Evolutionary conservation across 164 flowering plant genomes (phyloP), one percentile per base, ranked within the genome.

Genomic region (Aristolochia californica): DNA sequence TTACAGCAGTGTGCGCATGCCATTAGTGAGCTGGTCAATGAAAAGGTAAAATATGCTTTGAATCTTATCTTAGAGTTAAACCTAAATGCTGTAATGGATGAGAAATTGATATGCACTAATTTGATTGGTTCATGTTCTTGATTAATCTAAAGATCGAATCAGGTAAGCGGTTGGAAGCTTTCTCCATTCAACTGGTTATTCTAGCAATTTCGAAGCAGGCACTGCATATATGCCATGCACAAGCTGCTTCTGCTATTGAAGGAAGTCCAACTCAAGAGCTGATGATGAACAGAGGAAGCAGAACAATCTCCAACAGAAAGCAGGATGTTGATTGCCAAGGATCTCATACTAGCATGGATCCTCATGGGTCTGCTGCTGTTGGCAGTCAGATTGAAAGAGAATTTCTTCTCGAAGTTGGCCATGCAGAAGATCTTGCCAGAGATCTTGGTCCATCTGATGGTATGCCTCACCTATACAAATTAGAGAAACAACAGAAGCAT

Each of bases 131-230:
- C 40, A 34, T 34, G 40, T 34, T 34, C 7, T 34, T 10, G 14
- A 10, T 58, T 66, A 4, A 21, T 23, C 56, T 53, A 43, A 2
- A 34, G 16, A 17, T 60, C 26, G 82, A 62, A 59, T 68, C 75
- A 27, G 87, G 79, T 43, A 83, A 59, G 66, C 79, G 78, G 20
- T 75, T 90, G 48, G 99, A 94, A 68, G 97, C 96, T 65, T 90
- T 94, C 71, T 85, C 99, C 28, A 69, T 94, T 66, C 97, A 90
- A 80, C 87, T 94, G 68, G 96, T 90, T 44, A 78, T 79, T 65
- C 88, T 94, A 62, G 96, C 95, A 30, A 81, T 88, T 28, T 94
- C 97, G 97, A 94, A 90, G 75, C 96, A 94, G 76, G 96, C 97
- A 23, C 67, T 94, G 64, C 81, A 87, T 69, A 90, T 86, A 52